phyloP scores from a whole-genome alignment of 2,329 filamentous ascomycete species.

The Dendryphion nanum region DNA sequence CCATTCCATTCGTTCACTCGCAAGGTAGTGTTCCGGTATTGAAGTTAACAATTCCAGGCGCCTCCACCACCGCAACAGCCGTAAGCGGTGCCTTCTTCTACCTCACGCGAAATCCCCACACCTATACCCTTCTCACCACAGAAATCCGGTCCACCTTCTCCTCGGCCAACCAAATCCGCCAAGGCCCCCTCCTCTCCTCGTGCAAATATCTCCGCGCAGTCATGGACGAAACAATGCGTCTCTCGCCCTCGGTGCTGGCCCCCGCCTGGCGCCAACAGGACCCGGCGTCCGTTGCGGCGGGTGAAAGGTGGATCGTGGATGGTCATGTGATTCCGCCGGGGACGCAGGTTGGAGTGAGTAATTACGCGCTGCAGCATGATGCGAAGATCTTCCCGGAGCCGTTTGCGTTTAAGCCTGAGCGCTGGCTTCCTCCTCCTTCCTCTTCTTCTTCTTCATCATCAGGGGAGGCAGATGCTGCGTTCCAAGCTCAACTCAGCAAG shows the following conservation, averaged over 20 bases:
- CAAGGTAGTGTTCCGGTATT: too few species aligned
- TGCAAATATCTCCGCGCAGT: conserved; percentile 16
- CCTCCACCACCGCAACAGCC: conserved; percentile 2
- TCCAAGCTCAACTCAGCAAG: too few species aligned
- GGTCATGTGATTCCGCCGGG: conserved; percentile 3
- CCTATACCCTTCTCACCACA: neutral
- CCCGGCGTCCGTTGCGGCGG: too few species aligned
- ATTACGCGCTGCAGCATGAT: conserved; percentile 5
- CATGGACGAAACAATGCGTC: conserved; percentile 18
- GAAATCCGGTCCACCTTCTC: conserved; percentile 12
- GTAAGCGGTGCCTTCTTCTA: conserved; percentile 4
- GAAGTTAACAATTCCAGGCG: neutral
- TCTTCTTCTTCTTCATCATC: too few species aligned
- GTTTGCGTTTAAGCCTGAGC: conserved; percentile 4
- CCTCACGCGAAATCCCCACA: conserved; percentile 3
- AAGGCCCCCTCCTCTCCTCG: conserved; percentile 6
- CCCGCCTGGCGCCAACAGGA: conserved; percentile 3
- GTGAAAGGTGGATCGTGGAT: conserved; percentile 3
- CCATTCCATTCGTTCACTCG: too few species aligned
- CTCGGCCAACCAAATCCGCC: conserved; percentile 9
- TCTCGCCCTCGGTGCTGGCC: conserved; percentile 7
- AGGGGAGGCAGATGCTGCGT: neutral
- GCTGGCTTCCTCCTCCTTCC: conserved; percentile 1
- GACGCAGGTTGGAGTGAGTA: conserved; percentile 3
- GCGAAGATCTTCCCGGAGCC: conserved; percentile 4